These are phyloP conservation scores for Nicotiana attenuata DNA, from an alignment of 257 asterid genomes.

Conservation along the genomic window DNA sequence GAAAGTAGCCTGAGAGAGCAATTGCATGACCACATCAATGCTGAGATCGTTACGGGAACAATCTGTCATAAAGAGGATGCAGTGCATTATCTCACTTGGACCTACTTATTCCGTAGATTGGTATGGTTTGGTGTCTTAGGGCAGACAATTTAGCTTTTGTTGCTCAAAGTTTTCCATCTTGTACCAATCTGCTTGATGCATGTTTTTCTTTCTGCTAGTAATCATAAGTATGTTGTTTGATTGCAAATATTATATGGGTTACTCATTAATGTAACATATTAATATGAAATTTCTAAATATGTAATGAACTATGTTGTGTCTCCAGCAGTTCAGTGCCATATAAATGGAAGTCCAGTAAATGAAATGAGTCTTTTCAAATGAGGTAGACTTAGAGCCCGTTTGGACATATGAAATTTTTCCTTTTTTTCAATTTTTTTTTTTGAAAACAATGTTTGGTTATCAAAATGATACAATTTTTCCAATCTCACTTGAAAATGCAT, in stretches of 20 bases:
- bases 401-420: too few species aligned
- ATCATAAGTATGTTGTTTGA: neutral
- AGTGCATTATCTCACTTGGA: slow-evolving; percentile 97
- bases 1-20: slow-evolving; percentile 98
- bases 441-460: too few species aligned
- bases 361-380: neutral
- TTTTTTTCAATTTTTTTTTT: too few species aligned
- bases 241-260: neutral
- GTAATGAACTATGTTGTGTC: neutral
- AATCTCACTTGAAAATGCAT: too few species aligned
- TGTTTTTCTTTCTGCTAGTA: neutral
- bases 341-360: neutral
- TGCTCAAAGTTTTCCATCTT: neutral
- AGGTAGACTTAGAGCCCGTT: too few species aligned
- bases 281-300: neutral
- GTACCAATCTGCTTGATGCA: neutral
- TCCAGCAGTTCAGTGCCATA: neutral
- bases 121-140: slow-evolving; percentile 36
- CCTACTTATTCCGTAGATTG: slow-evolving; percentile 93
- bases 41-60: slow-evolving; percentile 96
- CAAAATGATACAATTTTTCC: too few species aligned
- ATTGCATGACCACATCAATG: slow-evolving; percentile 91
- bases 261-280: neutral
- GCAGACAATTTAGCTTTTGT: neutral
- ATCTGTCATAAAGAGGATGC: slow-evolving; percentile 91